Conservation (phyloP, 805 yeast species). For the Kazachstania kunashirensis region DNA sequence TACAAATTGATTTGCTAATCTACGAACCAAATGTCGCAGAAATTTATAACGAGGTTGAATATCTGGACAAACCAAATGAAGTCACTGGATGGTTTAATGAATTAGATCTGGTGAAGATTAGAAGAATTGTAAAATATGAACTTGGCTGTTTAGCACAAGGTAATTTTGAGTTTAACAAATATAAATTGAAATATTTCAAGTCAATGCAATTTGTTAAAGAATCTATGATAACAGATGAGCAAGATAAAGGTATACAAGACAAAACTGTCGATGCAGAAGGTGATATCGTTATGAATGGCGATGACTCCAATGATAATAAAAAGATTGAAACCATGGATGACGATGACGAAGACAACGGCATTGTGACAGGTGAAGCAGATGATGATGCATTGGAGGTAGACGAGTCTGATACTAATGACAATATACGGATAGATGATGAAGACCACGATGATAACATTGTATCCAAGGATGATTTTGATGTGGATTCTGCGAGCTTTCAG, state of each 20-base stretch:
- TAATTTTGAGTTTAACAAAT: conserved; percentile 37
- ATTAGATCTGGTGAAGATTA: conserved; percentile 49
- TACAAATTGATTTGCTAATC: conserved; percentile 69
- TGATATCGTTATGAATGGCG: conserved; percentile 18
- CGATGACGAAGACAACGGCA: conserved; percentile 25
- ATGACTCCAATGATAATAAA: conserved; percentile 5
- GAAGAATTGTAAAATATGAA: conserved; percentile 66
- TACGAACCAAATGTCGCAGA: conserved; percentile 51
- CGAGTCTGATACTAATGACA: conserved; percentile 26
- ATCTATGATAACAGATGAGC: conserved; percentile 25
- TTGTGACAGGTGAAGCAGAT: conserved; percentile 26
- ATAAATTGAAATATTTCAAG: conserved; percentile 30
- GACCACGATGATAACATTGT: conserved; percentile 9
- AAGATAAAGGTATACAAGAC: conserved; percentile 15
- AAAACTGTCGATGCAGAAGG: conserved; percentile 20
- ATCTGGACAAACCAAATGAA: conserved; percentile 37
- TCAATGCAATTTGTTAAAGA: conserved; percentile 37
- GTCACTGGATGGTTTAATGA: conserved; percentile 66
- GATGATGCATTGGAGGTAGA: conserved; percentile 27
- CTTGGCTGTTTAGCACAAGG: conserved; percentile 47
- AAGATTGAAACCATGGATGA: background rate
- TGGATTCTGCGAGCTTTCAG: conserved; percentile 22
- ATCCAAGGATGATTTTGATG: conserved; percentile 15
- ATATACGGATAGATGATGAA: conserved; percentile 20
- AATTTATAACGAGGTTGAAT: conserved; percentile 38